phyloP scores from a whole-genome alignment of 768 basidiomycete genomes.

The Sporobolomyces pararoseus region DNA sequence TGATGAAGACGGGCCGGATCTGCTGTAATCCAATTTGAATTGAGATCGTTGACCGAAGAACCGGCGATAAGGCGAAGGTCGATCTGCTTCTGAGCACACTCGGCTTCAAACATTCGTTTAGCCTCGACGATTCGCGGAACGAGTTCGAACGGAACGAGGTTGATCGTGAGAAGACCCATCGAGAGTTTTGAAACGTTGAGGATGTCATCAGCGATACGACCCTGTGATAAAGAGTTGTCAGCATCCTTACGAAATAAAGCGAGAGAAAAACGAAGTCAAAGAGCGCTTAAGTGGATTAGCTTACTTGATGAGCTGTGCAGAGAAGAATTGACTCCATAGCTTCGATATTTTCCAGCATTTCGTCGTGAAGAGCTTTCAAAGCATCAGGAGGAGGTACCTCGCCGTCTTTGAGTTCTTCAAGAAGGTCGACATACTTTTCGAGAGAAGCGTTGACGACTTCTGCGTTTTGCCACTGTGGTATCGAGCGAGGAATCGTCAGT shows the following conservation, averaged over 20 bases:
- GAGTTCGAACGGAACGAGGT: slow-evolving; percentile 18
- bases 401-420: slow-evolving; percentile 19
- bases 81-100: slow-evolving; percentile 35
- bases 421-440: slow-evolving; percentile 26
- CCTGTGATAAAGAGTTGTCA: not conserved
- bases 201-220: slow-evolving; percentile 39
- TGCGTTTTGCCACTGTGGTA: slow-evolving; percentile 40
- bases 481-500: not conserved
- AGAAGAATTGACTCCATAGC: slow-evolving; percentile 38
- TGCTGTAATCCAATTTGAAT: slow-evolving; percentile 20
- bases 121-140: slow-evolving; percentile 22
- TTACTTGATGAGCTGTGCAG: slow-evolving; percentile 33
- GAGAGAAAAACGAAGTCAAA: too few species aligned
- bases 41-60: slow-evolving; percentile 8
- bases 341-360: slow-evolving; percentile 40
- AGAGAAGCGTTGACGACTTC: slow-evolving; percentile 33
- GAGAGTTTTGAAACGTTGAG: slow-evolving; percentile 36
- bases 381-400: not conserved
- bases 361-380: slow-evolving; percentile 11
- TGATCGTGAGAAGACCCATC: slow-evolving; percentile 34
- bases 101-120: slow-evolving; percentile 28
- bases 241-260: too few species aligned
- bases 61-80: slow-evolving; percentile 13
- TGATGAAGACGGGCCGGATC: slow-evolving; percentile 31
- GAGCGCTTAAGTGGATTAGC: not conserved